A percentile compares a stretch with the other conserved stretches of the same genome.
phyloP scores from a whole-genome alignment of 2,329 filamentous ascomycete species.

The Penicillium sp. region DNA sequence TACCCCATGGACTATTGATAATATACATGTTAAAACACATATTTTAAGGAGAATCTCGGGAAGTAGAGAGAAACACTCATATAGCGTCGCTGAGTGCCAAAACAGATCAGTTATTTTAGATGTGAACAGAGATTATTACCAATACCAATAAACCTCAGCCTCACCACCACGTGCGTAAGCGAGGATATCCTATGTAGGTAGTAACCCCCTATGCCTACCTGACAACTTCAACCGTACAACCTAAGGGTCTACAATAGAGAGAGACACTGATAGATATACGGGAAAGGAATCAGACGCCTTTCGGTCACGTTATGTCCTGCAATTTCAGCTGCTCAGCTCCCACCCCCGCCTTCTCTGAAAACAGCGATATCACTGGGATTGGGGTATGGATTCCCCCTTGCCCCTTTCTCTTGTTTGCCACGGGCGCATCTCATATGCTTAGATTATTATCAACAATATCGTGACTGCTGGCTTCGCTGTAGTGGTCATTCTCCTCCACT shows the following conservation, averaged over 20 bases:
- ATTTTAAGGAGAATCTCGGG: too few species aligned
- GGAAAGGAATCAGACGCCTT: background rate
- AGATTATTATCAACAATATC: conserved; percentile 10
- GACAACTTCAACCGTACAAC: background rate
- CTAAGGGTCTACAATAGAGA: background rate
- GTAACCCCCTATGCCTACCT: background rate
- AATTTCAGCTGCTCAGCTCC: background rate
- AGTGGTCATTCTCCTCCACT: conserved; percentile 3
- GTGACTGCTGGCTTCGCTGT: conserved; percentile 6
- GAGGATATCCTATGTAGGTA: background rate
- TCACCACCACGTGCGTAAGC: background rate
- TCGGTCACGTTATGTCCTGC: background rate
- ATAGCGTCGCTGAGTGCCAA: background rate
- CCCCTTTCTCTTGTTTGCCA: background rate
- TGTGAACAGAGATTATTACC: background rate
- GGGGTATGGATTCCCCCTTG: background rate
- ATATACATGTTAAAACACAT: too few species aligned
- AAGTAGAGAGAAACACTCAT: too few species aligned
- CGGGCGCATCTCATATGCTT: background rate
- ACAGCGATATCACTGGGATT: background rate
- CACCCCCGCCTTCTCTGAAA: background rate
- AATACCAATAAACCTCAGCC: background rate
- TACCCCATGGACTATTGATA: too few species aligned
- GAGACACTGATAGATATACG: background rate
- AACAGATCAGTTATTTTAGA: background rate